Evolutionary conservation across 2,329 filamentous ascomycete genomes (phyloP).

Genomic region (Zymoseptoria crescenta): DNA sequence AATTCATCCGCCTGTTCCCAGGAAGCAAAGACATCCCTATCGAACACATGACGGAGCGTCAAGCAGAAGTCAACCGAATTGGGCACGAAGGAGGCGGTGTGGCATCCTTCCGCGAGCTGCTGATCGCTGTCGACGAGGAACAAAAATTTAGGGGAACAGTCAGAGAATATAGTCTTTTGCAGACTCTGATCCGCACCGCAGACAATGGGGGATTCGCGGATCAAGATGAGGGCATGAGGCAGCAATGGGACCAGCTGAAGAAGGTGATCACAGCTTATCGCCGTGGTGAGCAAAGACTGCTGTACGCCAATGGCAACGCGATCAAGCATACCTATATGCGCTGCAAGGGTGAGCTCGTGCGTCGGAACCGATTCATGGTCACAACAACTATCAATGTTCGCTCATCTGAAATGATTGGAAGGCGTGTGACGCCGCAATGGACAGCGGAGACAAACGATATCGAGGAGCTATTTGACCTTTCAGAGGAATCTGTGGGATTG

Average conservation of each 20-base stretch:
- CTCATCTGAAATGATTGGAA: background rate
- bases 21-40: conserved; percentile 3
- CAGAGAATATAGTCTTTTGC: conserved; percentile 1
- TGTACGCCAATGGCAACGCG: too few relatives aligned
- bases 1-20: conserved; percentile 9
- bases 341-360: conserved; percentile 10
- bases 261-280: too few relatives aligned
- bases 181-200: conserved; percentile 1
- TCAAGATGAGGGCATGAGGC: background rate
- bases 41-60: background rate
- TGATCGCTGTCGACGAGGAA: conserved; percentile 5
- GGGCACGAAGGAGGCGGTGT: conserved; percentile 1
- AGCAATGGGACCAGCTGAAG: too few relatives aligned
- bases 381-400: conserved; percentile 10
- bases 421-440: too few relatives aligned
- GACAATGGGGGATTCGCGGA: background rate
- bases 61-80: background rate
- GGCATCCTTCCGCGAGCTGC: conserved; percentile 1
- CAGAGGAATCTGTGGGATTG: too few relatives aligned
- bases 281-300: too few relatives aligned
- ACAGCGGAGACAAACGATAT: too few relatives aligned
- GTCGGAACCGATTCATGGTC: conserved; percentile 11
- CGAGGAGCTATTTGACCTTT: too few relatives aligned
- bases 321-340: conserved; percentile 5
- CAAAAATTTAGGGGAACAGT: background rate